Evolutionary conservation across 495 filamentous ascomycete species (phyloP).

Genomic region (Rostrohypoxylon terebratum): DNA sequence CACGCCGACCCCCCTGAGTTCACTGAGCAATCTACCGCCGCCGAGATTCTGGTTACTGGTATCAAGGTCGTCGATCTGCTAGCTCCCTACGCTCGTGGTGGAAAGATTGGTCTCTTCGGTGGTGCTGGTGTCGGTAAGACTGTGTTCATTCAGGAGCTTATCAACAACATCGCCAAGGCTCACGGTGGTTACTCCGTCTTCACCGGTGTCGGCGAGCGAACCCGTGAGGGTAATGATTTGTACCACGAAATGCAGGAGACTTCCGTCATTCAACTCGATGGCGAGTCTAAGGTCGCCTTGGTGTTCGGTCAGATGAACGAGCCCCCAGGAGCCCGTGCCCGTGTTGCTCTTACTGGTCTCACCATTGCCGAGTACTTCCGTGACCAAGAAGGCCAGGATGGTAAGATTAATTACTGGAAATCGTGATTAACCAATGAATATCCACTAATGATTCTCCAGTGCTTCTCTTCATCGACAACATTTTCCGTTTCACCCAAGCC

Average conservation of each 20-base stretch:
- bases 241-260: constrained; percentile 99
- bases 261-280: constrained; percentile 97
- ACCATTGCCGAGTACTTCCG: constrained; percentile 97
- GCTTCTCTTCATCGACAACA: constrained; percentile 99
- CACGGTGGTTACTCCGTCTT: constrained; percentile 99
- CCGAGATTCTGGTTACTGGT: constrained; percentile 97
- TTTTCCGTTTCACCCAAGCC: constrained; percentile 99
- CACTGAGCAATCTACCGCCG: constrained; percentile 92
- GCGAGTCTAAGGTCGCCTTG: constrained; percentile 98
- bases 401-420: constrained; percentile 50
- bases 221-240: constrained; percentile 99
- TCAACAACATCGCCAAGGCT: constrained; percentile 99
- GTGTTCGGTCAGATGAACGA: constrained; percentile 99
- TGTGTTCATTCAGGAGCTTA: constrained; percentile 99
- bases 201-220: constrained; percentile 99
- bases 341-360: constrained; percentile 94
- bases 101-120: constrained; percentile 99
- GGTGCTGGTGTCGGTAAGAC: constrained; percentile 99
- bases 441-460: constrained; percentile 60
- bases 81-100: constrained; percentile 99
- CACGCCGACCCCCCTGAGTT: constrained; percentile 93
- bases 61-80: constrained; percentile 99
- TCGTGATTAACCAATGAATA: neutral
- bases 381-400: constrained; percentile 97
- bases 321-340: constrained; percentile 98